A percentile compares a stretch with the other conserved stretches of the same genome.
These are phyloP conservation scores for Cyathus striatus DNA, from an alignment of 768 basidiomycete species.

Conservation along the genomic window DNA sequence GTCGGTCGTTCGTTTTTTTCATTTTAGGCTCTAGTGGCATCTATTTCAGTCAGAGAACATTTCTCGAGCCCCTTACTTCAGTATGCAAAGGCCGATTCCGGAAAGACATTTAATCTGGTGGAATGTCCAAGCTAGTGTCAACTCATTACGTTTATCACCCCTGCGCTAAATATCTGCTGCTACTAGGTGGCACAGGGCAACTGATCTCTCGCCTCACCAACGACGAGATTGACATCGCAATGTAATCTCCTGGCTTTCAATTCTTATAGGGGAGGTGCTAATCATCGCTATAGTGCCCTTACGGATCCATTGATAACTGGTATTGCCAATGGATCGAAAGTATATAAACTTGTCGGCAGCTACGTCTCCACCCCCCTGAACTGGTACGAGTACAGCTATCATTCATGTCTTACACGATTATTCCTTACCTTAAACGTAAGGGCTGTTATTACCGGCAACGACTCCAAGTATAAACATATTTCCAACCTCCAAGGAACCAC, in stretches of 20 bases:
- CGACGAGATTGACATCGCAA: conserved; percentile 77
- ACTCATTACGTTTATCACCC: conserved; percentile 1
- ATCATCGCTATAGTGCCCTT: conserved; percentile 47
- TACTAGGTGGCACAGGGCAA: conserved; percentile 81
- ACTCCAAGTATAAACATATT: conserved; percentile 66
- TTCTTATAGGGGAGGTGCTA: not conserved
- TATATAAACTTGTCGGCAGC: conserved; percentile 89
- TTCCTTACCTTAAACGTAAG: conserved; percentile 26
- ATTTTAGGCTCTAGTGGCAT: not conserved
- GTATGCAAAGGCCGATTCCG: conserved; percentile 64
- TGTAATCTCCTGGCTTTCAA: conserved; percentile 37
- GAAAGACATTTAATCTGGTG: conserved; percentile 73
- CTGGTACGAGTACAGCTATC: conserved; percentile 49
- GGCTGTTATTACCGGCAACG: conserved; percentile 89
- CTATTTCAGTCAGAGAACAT: conserved; percentile 67
- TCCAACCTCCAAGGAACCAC: conserved; percentile 74
- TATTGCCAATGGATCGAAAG: conserved; percentile 81
- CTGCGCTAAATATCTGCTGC: conserved; percentile 5
- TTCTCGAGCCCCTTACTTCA: conserved; percentile 92
- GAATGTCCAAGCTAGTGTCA: conserved; percentile 75
- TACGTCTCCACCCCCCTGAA: conserved; percentile 87
- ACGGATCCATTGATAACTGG: conserved; percentile 91
- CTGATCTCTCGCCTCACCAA: conserved; percentile 70
- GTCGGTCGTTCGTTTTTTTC: conserved; percentile 22
- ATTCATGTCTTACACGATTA: conserved; percentile 1